Evolutionary conservation across 352 stramenopile genomes (phyloP), one percentile per base, ranked within the genome.

Genomic region (Aphanomyces cochlioides): DNA sequence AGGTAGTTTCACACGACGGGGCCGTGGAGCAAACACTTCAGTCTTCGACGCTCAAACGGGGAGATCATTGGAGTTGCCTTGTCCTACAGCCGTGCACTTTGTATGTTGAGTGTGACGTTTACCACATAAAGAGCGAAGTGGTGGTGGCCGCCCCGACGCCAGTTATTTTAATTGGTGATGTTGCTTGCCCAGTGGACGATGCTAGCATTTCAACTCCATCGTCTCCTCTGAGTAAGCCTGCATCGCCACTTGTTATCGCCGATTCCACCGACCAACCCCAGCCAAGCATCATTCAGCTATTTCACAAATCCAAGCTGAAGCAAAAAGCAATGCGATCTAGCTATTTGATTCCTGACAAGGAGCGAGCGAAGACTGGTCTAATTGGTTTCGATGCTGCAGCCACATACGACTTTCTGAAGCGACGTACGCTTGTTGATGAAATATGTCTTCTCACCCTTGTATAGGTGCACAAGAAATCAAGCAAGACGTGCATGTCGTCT

Each of bases 381-480:
- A 19, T n/a, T n/a, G 64, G 64, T 39, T 70, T 70, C 47, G 64
- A 70, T 28, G 64, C 64, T 12, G 43, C 19, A 6, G 64, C 64
- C 37, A 36, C 64, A 5, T 70, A 70, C 64, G 54, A 70, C 39
- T 61, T 70, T 10, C 17, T 70, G 12, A 70, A 70, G 56, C 64
- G 56, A 10, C 64, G 64, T 70, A 61, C 54, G 59, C 19, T 7
- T 19, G 13, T 47, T 28, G 28, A 28, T 28, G 28, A 28, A 28
- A 21, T 7, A 15, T 12, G 1, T 50, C 12, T 67, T 40, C 12
- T 57, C 60, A 56, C 17, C 0, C 19, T 8, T 47, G 37, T 61
- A 54, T 43, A 70, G 64, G 64, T 12, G 45, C 64, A 7, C n/a
- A 61, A 17, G 6, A 61, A 10, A 48, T 39, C 45, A 70, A 70